Conservation (phyloP, 1,139 yeast genomes). For the Yamadazyma oceani region DNA sequence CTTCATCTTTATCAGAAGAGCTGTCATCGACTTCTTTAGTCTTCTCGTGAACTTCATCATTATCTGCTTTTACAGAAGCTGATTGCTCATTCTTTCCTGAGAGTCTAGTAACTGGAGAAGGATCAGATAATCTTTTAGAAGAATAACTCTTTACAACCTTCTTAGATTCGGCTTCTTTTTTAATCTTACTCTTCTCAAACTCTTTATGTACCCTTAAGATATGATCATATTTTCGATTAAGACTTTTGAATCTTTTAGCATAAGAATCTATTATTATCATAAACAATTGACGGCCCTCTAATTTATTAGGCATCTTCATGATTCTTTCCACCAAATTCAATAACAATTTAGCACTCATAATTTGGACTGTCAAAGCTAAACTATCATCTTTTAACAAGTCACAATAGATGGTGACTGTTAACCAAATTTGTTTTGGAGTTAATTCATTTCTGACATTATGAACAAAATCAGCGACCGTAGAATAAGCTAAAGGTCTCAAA, state of each 20-base stretch:
- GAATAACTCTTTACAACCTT: conserved; percentile 44
- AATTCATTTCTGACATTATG: conserved; percentile 89
- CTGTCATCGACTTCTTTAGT: conserved; percentile 15
- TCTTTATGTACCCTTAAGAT: conserved; percentile 64
- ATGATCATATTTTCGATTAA: conserved; percentile 69
- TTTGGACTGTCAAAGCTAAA: conserved; percentile 87
- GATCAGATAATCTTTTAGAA: conserved; percentile 21
- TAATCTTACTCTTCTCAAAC: conserved; percentile 44
- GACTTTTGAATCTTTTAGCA: conserved; percentile 74
- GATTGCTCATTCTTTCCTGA: conserved; percentile 11
- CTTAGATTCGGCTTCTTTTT: conserved; percentile 45
- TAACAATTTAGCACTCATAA: conserved; percentile 92
- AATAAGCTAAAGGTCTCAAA: conserved; percentile 85
- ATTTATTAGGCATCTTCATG: conserved; percentile 76
- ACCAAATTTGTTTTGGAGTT: conserved; percentile 82
- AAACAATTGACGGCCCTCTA: conserved; percentile 82
- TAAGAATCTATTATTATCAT: conserved; percentile 85
- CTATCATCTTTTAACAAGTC: conserved; percentile 78
- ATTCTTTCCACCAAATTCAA: conserved; percentile 87
- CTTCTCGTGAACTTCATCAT: conserved; percentile 9
- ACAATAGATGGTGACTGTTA: conserved; percentile 83
- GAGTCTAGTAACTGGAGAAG: not conserved
- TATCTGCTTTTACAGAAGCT: conserved; percentile 6
- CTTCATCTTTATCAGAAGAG: conserved; percentile 7
- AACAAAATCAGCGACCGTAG: conserved; percentile 93